These are phyloP conservation scores for Dalbergia cochinchinensis DNA, from an alignment of 306 rosid genomes.

Conservation along the genomic window DNA sequence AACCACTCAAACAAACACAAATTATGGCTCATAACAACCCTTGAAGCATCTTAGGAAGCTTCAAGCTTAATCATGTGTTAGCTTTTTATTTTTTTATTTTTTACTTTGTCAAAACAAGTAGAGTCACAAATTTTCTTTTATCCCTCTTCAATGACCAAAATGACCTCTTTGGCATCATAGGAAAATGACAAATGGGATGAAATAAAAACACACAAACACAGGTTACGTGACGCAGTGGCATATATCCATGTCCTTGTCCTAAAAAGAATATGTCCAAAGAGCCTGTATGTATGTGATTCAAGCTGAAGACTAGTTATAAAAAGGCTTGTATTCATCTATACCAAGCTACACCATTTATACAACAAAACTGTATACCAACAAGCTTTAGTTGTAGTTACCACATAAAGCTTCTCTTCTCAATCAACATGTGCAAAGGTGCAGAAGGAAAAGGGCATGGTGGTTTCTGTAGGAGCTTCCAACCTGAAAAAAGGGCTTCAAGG, in stretches of 20 bases:
- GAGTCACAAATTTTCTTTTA: constrained; percentile 44
- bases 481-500: constrained; percentile 35
- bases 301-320: constrained; percentile 39
- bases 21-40: constrained; percentile 56
- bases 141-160: constrained; percentile 32
- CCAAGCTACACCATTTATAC: constrained; percentile 18
- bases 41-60: constrained; percentile 48
- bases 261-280: constrained; percentile 41
- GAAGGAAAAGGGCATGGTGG: constrained; percentile 49
- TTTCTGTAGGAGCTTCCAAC: not conserved
- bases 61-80: constrained; percentile 33
- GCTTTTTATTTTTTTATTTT: not conserved
- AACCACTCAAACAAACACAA: constrained; percentile 58
- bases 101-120: constrained; percentile 52
- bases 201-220: constrained; percentile 36
- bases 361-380: constrained; percentile 31
- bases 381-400: not conserved
- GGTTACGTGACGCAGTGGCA: constrained; percentile 54
- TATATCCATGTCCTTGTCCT: constrained; percentile 50
- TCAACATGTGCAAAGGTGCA: constrained; percentile 73
- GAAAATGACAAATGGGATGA: constrained; percentile 28
- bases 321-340: constrained; percentile 28
- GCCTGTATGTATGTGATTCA: constrained; percentile 30
- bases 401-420: constrained; percentile 36
- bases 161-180: constrained; percentile 27